A percentile compares a stretch with the other conserved stretches of the same genome.
These are phyloP conservation scores for Laguncularia racemosa DNA, from an alignment of 345 rosid species.

Conservation along the genomic window DNA sequence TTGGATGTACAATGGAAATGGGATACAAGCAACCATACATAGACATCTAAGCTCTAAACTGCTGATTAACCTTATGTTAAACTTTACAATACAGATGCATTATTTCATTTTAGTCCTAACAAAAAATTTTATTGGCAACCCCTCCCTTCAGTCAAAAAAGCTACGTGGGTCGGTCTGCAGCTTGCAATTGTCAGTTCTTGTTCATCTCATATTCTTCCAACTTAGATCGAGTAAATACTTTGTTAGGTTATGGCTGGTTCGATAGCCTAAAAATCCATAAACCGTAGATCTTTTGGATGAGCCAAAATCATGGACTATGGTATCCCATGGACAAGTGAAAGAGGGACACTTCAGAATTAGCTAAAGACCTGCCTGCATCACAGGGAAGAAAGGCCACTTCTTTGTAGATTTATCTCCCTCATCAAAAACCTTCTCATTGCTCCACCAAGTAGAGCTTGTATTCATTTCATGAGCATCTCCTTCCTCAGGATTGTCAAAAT, in stretches of 20 bases:
- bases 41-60: not conserved
- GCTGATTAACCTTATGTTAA: not conserved
- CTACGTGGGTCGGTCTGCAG: too few relatives aligned
- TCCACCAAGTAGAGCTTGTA: slow-evolving; percentile 43
- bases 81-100: slow-evolving; percentile 3
- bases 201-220: not conserved
- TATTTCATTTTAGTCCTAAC: slow-evolving; percentile 1
- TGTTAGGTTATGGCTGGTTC: slow-evolving; percentile 4
- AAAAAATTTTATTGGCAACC: slow-evolving; percentile 6
- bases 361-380: slow-evolving; percentile 60
- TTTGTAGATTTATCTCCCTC: slow-evolving; percentile 29
- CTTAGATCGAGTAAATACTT: slow-evolving; percentile 1
- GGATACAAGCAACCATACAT: too few relatives aligned
- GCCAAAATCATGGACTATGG: not conserved
- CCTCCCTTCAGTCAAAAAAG: not conserved
- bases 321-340: not conserved
- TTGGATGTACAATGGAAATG: too few relatives aligned
- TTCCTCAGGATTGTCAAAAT: slow-evolving; percentile 56
- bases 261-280: not conserved
- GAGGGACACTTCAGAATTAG: slow-evolving; percentile 17
- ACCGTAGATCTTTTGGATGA: not conserved
- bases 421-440: slow-evolving; percentile 36
- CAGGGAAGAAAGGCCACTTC: slow-evolving; percentile 85
- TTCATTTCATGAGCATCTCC: slow-evolving; percentile 28
- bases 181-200: not conserved